Evolutionary conservation across 164 flowering plant genomes (phyloP), one percentile per base, ranked within the genome.

Genomic region (Vitis riparia): DNA sequence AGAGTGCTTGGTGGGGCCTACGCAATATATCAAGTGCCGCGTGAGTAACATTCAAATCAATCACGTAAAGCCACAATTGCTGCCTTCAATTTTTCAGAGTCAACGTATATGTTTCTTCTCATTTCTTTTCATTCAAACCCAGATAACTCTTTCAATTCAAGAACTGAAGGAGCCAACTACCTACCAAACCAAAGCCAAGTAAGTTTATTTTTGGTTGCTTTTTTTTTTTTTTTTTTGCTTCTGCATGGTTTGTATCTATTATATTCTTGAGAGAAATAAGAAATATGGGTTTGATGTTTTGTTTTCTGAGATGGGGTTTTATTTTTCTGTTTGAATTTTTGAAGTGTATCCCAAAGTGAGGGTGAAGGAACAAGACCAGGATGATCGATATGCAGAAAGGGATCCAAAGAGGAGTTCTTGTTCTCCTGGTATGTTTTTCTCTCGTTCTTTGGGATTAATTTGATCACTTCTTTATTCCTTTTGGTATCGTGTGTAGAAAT

Each of bases 261-360:
- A 1, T 23, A 23, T 23, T 23, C 27, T 23, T 23, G 27, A 23
- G 27, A 23, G 27, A 23, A 23, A 23, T 23, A 23, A 23, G 27
- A 23, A 23, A 23, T 3, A 19, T 37, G 7, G 44, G 5, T 37
- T 37, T 37, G 44, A 37, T 37, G 44, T 37, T 37, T 37, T 37
- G 44, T 37, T 37, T 66, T 65, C 13, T 70, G 67, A 70, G 9
- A 11, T 62, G 60, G 66, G 19, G 59, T 70, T n/a, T 30, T 62
- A 10, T 63, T 1, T 63, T 64, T 48, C 5, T 17, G 11, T 66
- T 70, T 49, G 19, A 19, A 19, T 65, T 19, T 23, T 55, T 65
- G 16, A 27, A 81, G 84, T 70, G 73, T 81, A 81, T 66, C 84
- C 84, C 1, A 78, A 78, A 75, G 84, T 78, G 61, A 81, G 75